phyloP scores from a whole-genome alignment of 2,329 filamentous ascomycete genomes.

The Colletotrichum brevisporum region DNA sequence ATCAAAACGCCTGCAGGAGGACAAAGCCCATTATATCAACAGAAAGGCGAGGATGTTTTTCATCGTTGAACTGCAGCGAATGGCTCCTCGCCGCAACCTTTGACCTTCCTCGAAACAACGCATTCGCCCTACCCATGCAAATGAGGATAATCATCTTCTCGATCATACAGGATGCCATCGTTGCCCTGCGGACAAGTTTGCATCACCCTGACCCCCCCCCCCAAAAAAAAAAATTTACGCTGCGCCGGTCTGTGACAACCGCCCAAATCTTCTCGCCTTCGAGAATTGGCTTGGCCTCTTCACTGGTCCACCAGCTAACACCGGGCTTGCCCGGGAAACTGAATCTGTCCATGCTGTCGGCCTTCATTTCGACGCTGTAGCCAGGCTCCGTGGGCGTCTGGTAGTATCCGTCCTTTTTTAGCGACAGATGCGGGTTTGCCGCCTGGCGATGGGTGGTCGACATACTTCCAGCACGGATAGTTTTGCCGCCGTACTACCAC shows the following conservation, averaged over 20 bases:
- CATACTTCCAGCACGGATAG: conserved; percentile 90
- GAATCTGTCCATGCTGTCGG: conserved; percentile 85
- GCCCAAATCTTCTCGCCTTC: conserved; percentile 70
- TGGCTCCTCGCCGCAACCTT: no score
- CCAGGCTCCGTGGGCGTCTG: conserved; percentile 86
- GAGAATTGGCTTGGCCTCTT: conserved; percentile 82
- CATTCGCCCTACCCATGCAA: conserved; percentile 4
- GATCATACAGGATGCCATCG: conserved; percentile 47
- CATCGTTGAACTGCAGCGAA: no score
- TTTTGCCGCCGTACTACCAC: conserved; percentile 86
- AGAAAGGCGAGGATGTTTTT: no score
- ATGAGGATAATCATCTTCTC: conserved; percentile 17
- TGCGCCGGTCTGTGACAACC: background rate
- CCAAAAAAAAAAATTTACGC: background rate
- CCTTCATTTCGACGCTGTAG: conserved; percentile 95
- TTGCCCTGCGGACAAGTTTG: conserved; percentile 47
- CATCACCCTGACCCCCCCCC: conserved; percentile 35
- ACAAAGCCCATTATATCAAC: no score
- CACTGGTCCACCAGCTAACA: conserved; percentile 88
- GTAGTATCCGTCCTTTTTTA: conserved; percentile 90
- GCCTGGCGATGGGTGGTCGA: no score
- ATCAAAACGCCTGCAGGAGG: conserved; percentile 32
- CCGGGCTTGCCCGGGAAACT: conserved; percentile 82
- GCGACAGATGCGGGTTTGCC: no score
- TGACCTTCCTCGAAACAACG: conserved; percentile 13